Conservation (phyloP, 2,329 filamentous ascomycete species). For the Fusarium ramigenum region DNA sequence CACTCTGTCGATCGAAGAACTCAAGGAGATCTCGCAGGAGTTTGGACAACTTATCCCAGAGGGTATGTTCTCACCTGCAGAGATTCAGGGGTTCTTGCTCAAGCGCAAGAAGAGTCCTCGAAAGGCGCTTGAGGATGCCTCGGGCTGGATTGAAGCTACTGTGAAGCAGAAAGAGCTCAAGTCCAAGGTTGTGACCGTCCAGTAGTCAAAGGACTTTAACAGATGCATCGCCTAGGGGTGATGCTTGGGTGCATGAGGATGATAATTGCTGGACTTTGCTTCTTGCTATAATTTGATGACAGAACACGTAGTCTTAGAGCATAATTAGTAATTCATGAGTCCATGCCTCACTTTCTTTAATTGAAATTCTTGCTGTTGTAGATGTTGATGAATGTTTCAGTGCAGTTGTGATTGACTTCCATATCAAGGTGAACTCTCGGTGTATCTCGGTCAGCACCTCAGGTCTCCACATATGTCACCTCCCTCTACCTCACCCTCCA, state of each 20-base stretch:
- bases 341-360: not conserved
- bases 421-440: slow-evolving; percentile 31
- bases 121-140: slow-evolving; percentile 63
- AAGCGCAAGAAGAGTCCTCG: slow-evolving; percentile 68
- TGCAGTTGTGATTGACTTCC: not conserved
- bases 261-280: not conserved
- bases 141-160: slow-evolving; percentile 62
- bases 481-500: slow-evolving; percentile 12
- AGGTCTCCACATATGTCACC: slow-evolving; percentile 35
- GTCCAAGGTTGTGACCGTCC: slow-evolving; percentile 59
- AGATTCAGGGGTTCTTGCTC: slow-evolving; percentile 72
- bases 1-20: slow-evolving; percentile 50
- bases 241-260: not conserved
- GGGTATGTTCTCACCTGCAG: slow-evolving; percentile 65
- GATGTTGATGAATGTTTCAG: not conserved
- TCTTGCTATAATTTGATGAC: not conserved
- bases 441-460: slow-evolving; percentile 37
- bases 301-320: not conserved
- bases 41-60: slow-evolving; percentile 65
- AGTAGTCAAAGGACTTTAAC: slow-evolving; percentile 45
- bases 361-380: not conserved
- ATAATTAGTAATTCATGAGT: not conserved
- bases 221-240: not conserved
- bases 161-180: slow-evolving; percentile 60
- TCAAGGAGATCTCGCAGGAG: slow-evolving; percentile 55